Base-by-base conservation (phyloP, 208 protist species). In the Crithidia sp. region DNA sequence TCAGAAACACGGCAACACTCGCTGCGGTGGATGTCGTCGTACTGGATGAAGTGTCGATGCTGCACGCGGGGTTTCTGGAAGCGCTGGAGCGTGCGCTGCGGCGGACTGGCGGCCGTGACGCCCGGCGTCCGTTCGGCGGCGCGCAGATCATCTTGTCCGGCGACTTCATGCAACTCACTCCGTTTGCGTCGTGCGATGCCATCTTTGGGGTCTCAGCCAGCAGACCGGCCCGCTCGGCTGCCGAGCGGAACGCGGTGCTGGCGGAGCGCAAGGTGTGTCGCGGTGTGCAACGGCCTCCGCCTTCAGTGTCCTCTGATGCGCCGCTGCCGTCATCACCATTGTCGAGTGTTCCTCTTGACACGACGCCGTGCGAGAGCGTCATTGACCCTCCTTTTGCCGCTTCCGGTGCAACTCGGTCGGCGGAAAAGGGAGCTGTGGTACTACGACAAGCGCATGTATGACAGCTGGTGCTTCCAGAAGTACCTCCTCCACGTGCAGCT, bases 121-220 rank as follows among this genome's bases (percentile, higher is more conserved):
- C 16, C 4, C 50, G 60, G 7, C 75, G 59, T 28, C 87, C 95
- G 6, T 98, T 98, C 75, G 96, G 96, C 37, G 96, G 95, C 7
- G 90, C 97, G 53, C 96, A 98, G 82, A 47, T 98, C 13, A 83
- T 98, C 36, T 76, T 98, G 19, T 95, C 86, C 7, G 96, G 96
- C n/a, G 96, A 98, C 70, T 98, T 98, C 72, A 84, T 98, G 19
- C 94, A 98, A 81, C 81, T 98, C 37, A 88, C 91, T 3, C 93
- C 93, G 2, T 87, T 97, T 12, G 71, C 52, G 0, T 37, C 52
- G 14, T 7, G 8, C 7, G 40, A 43, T 17, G 2, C 19, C 9
- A 7, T 41, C 0, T 16, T 53, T 4, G 39, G 54, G 4, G 7
- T 39, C 5, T 12, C 14, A 3, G 37, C n/a, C 13, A 19, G 40